Percentiles rank a stretch among this genome's conserved stretches.
phyloP scores from a whole-genome alignment of 345 rosid species.

The Arabidopsis suecica region DNA sequence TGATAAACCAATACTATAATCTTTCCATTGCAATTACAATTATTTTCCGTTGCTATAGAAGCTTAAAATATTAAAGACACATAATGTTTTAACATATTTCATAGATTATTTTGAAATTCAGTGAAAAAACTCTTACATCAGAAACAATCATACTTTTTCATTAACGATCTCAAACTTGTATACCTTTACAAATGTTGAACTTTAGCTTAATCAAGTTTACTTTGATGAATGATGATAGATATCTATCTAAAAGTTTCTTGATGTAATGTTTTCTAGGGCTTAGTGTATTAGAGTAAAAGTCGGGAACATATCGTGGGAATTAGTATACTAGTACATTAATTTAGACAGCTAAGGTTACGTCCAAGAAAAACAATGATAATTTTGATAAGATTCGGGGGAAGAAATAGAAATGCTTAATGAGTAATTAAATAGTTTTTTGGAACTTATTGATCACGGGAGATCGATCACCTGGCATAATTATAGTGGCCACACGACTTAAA shows the following conservation, averaged over 20 bases:
- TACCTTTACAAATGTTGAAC: not conserved
- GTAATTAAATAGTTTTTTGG: not conserved
- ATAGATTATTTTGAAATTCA: not conserved
- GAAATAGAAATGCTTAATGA: slow-evolving; percentile 2
- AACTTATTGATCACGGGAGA: slow-evolving; percentile 26
- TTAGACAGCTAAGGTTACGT: slow-evolving; percentile 38
- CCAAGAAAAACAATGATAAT: slow-evolving; percentile 1
- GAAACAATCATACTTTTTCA: too few relatives aligned
- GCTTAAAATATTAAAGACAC: not conserved
- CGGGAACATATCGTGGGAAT: slow-evolving; percentile 2
- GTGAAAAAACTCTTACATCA: too few relatives aligned
- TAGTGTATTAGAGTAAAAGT: not conserved
- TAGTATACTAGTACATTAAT: slow-evolving; percentile 11
- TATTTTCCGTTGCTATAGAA: not conserved
- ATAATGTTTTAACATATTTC: too few relatives aligned
- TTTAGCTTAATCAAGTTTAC: not conserved
- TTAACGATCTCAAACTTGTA: too few relatives aligned
- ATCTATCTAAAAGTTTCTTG: not conserved
- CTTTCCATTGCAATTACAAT: not conserved
- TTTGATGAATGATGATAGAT: not conserved
- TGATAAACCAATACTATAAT: not conserved
- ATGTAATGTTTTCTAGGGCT: not conserved
- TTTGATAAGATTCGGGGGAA: not conserved
- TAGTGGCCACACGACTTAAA: slow-evolving; percentile 41
- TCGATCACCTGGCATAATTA: slow-evolving; percentile 41